Percentiles rank a stretch among this genome's conserved stretches.
These are phyloP conservation scores for Suillus placidus DNA, from an alignment of 768 basidiomycete species.

Conservation along the genomic window DNA sequence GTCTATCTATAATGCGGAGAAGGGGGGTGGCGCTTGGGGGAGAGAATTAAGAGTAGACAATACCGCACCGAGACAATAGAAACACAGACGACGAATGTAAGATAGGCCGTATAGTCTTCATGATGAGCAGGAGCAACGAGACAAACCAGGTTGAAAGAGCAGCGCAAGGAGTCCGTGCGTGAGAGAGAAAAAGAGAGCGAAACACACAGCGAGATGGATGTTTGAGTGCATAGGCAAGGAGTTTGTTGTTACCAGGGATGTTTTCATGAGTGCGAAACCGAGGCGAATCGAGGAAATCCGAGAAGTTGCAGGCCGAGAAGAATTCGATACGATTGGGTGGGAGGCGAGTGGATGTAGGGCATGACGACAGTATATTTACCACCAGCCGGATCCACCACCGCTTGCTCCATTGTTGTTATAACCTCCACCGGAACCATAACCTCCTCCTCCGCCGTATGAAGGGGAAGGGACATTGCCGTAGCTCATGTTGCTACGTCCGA, in stretches of 20 bases:
- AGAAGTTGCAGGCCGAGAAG: slow-evolving; percentile 13
- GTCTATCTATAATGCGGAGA: slow-evolving; percentile 43
- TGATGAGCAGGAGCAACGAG: slow-evolving; percentile 56
- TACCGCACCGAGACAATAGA: slow-evolving; percentile 37
- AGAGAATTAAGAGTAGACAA: slow-evolving; percentile 19
- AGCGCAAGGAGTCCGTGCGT: slow-evolving; percentile 53
- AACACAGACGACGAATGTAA: slow-evolving; percentile 44
- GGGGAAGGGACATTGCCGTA: slow-evolving; percentile 24
- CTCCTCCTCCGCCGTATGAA: slow-evolving; percentile 41
- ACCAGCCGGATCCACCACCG: slow-evolving; percentile 46
- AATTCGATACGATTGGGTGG: slow-evolving; percentile 9
- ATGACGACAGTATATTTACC: slow-evolving; percentile 37
- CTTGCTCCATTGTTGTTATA: slow-evolving; percentile 26
- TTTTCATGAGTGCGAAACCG: slow-evolving; percentile 26
- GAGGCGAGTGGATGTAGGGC: slow-evolving; percentile 18
- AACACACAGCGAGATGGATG: slow-evolving; percentile 23
- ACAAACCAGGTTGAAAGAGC: slow-evolving; percentile 63
- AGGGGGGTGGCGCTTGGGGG: slow-evolving; percentile 28
- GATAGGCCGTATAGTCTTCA: slow-evolving; percentile 46
- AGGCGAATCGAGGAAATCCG: slow-evolving; percentile 22
- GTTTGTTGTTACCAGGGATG: slow-evolving; percentile 23
- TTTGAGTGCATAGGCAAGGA: slow-evolving; percentile 13
- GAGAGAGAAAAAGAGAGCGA: slow-evolving; percentile 35
- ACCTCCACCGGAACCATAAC: slow-evolving; percentile 41
- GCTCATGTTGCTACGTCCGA: slow-evolving; percentile 29